Base-by-base conservation (phyloP, 1,284 basidiomycete genomes). In the Leccinum pallidistipes region DNA sequence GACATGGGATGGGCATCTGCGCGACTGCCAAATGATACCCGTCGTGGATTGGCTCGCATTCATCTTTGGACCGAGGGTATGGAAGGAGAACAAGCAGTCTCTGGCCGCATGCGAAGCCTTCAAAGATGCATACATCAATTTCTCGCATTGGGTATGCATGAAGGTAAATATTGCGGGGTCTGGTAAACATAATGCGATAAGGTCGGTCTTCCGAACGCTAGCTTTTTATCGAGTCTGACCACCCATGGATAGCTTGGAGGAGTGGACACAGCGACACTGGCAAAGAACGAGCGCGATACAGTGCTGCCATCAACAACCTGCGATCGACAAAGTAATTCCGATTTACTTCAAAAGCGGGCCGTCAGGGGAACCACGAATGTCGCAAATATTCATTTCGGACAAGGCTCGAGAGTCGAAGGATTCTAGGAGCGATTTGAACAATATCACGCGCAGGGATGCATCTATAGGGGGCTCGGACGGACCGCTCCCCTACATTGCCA, bases 81-180 rank as follows among this genome's bases (percentile, higher is more conserved):
- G 40, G 49, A 8, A 29, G 10, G 47, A 21, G 60, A 38, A 43
- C 11, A 11, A 40, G 5, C 7, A 18, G n/a, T 52, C 6, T 5
- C 43, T 29, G 24, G 29, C 49, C 5, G 45, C 18, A 7, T 29
- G 21, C 4, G 18, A 27, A 45, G 24, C 14, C 14, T 57, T 60
- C 34, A 16, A 62, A n/a, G 1, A 61, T 38, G 56, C 63, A 0
- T 60, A 45, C 38, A 9, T 67, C 6, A 66, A 62, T 27, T 67
- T 69, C 14, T 59, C 60, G 3, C 65, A 65, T 10, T 61, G 68
- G 66, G 32, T 59, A 14, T 27, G 45, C 11, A 66, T 64, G 67
- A 14, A 51, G 18, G 3, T 9, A n/a, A 21, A 29, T 6, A 32
- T 34, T 24, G 6, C 10, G 21, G 52, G 29, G 57, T 58, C 47